Conservation (phyloP, 2,329 filamentous ascomycete genomes). For the Incumbomyces lentus region DNA sequence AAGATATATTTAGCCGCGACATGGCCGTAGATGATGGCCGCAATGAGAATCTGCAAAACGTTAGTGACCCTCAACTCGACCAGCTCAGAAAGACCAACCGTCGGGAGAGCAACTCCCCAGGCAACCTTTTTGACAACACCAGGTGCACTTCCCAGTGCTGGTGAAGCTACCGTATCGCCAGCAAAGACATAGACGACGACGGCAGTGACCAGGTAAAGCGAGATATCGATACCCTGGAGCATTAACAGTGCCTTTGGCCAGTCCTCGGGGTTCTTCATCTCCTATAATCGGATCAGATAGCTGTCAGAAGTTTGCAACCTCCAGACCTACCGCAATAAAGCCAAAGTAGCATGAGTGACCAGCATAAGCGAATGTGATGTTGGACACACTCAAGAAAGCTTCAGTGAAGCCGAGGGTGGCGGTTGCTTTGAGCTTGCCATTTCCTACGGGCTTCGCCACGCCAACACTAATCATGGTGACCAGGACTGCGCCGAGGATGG, state of each 20-base stretch:
- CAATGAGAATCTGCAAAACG: no score
- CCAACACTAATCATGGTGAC: slow-evolving; percentile 59
- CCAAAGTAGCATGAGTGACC: slow-evolving; percentile 17
- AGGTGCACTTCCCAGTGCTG: slow-evolving; percentile 55
- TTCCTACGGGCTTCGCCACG: slow-evolving; percentile 37
- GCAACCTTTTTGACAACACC: slow-evolving; percentile 50
- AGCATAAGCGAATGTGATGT: slow-evolving; percentile 62
- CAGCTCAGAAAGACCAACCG: no score
- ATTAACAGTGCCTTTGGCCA: slow-evolving; percentile 54
- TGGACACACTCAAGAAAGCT: slow-evolving; percentile 52
- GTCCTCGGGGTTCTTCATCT: slow-evolving; percentile 51
- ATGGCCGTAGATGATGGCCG: slow-evolving; percentile 60
- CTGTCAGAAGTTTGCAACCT: slow-evolving; percentile 45
- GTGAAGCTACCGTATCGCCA: slow-evolving; percentile 51
- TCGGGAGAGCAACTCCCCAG: slow-evolving; percentile 58
- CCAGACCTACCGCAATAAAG: background rate
- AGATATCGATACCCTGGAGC: slow-evolving; percentile 49
- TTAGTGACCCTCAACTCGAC: no score
- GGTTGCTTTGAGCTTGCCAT: slow-evolving; percentile 41
- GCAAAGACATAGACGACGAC: slow-evolving; percentile 62
- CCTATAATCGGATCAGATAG: slow-evolving; percentile 57
- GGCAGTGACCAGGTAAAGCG: slow-evolving; percentile 56
- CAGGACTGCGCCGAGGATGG: slow-evolving; percentile 53
- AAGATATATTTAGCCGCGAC: slow-evolving; percentile 59
- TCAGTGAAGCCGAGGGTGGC: slow-evolving; percentile 37